These are phyloP conservation scores for Phaeoacremonium minimum DNA, from an alignment of 2,329 filamentous ascomycete species.

Conservation along the genomic window DNA sequence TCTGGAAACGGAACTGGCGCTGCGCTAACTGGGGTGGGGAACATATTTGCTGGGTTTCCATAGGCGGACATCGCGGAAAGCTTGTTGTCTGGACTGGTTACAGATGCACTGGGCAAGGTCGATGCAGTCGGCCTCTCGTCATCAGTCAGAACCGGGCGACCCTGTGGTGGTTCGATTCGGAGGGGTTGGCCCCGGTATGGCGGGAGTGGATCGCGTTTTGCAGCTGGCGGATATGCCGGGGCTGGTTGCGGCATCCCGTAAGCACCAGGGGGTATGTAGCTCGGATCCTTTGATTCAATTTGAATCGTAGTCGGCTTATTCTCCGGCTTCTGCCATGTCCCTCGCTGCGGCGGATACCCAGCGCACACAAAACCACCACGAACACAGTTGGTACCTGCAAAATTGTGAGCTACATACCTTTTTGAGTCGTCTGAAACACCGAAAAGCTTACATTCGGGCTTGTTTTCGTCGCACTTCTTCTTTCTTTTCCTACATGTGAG, in stretches of 20 bases:
- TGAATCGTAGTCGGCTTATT: conserved; percentile 65
- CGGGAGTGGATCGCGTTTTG: conserved; percentile 53
- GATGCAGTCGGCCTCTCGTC: conserved; percentile 58
- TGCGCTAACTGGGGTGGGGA: conserved; percentile 61
- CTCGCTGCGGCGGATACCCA: conserved; percentile 80
- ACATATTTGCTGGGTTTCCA: conserved; percentile 47
- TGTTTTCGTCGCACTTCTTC: conserved; percentile 96
- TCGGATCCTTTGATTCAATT: conserved; percentile 77
- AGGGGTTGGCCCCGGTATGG: conserved; percentile 58
- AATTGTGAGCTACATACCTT: conserved; percentile 6
- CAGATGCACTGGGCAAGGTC: conserved; percentile 53
- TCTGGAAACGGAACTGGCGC: conserved; percentile 37
- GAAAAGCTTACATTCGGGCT: conserved; percentile 75
- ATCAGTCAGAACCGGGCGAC: conserved; percentile 48
- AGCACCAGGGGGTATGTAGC: conserved; percentile 55
- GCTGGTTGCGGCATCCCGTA: conserved; percentile 55
- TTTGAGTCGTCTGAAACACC: too few relatives aligned
- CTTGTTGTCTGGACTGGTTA: conserved; percentile 57
- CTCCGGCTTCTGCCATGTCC: conserved; percentile 74
- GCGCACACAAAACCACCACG: conserved; percentile 88
- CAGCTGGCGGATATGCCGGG: conserved; percentile 16
- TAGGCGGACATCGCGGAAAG: conserved; percentile 52
- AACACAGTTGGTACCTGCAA: conserved; percentile 77
- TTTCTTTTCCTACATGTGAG: conserved; percentile 88
- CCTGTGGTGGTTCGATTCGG: conserved; percentile 60